phyloP scores from a whole-genome alignment of 2,329 filamentous ascomycete species.

The Fusarium sarcochroum region DNA sequence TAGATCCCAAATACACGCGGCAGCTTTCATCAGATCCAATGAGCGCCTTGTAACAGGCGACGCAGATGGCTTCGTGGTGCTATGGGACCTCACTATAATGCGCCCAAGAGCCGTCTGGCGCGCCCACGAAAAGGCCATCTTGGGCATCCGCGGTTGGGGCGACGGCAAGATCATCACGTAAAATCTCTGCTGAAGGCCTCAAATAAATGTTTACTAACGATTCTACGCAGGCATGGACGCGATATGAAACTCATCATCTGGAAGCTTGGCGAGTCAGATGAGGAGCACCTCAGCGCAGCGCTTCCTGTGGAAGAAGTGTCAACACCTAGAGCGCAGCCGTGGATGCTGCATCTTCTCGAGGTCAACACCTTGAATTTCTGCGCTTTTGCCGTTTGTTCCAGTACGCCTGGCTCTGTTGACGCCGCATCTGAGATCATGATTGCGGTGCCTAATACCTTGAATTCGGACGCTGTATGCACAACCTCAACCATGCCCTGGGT shows the following conservation, averaged over 20 bases:
- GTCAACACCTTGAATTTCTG: slow-evolving; percentile 98
- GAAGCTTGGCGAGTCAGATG: slow-evolving; percentile 75
- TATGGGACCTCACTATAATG: slow-evolving; percentile 89
- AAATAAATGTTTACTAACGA: background rate
- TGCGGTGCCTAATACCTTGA: slow-evolving; percentile 84
- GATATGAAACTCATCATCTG: slow-evolving; percentile 91
- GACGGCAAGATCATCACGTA: slow-evolving; percentile 86
- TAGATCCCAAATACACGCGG: slow-evolving; percentile 81
- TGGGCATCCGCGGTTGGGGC: slow-evolving; percentile 81
- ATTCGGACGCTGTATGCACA: slow-evolving; percentile 73
- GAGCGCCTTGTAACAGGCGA: slow-evolving; percentile 87
- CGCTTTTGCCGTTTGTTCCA: slow-evolving; percentile 76
- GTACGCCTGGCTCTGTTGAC: slow-evolving; percentile 45
- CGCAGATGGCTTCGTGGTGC: slow-evolving; percentile 87
- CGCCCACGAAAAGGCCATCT: slow-evolving; percentile 82
- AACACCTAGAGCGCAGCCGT: slow-evolving; percentile 74
- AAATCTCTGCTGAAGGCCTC: slow-evolving; percentile 48
- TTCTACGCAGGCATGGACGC: slow-evolving; percentile 79
- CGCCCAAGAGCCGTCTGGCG: slow-evolving; percentile 88
- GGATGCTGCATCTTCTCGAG: slow-evolving; percentile 85
- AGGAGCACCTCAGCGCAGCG: slow-evolving; percentile 73
- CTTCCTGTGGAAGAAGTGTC: slow-evolving; percentile 77
- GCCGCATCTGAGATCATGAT: slow-evolving; percentile 69
- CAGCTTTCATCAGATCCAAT: slow-evolving; percentile 80
- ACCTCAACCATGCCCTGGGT: background rate